A percentile compares a stretch with the other conserved stretches of the same genome.
These are phyloP conservation scores for Aspergillus calidoustus DNA, from an alignment of 2,329 filamentous ascomycete species.

Conservation along the genomic window DNA sequence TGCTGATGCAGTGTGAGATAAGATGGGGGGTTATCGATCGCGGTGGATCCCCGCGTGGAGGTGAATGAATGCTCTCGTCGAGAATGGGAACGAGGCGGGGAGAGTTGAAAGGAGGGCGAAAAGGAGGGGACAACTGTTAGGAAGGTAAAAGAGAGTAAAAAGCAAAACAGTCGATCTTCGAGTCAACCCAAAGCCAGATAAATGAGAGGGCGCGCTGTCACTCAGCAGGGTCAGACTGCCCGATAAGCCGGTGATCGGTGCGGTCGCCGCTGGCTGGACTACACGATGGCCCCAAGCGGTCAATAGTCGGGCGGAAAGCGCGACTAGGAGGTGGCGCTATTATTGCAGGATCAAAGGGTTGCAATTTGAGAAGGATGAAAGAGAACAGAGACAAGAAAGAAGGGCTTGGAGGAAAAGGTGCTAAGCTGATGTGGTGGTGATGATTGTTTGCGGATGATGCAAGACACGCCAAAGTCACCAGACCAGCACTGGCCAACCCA, in stretches of 20 bases:
- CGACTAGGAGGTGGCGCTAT: conserved; percentile 8
- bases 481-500: conserved; percentile 2
- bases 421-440: conserved; percentile 25
- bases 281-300: conserved; percentile 8
- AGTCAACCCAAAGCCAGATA: conserved; percentile 6
- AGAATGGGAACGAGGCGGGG: not conserved
- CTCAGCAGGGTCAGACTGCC: not conserved
- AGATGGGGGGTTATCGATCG: conserved; percentile 23
- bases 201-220: not conserved
- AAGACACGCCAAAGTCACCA: conserved; percentile 14
- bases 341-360: not conserved
- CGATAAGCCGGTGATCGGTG: conserved; percentile 8
- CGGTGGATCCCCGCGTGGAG: conserved; percentile 29
- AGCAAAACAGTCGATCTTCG: conserved; percentile 20
- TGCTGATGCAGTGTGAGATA: conserved; percentile 17
- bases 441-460: conserved; percentile 19
- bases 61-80: not conserved
- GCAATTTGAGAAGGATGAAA: conserved; percentile 5
- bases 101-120: not conserved
- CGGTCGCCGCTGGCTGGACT: not conserved
- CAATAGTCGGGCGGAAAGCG: conserved; percentile 4
- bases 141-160: conserved; percentile 3
- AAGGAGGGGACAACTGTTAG: not conserved
- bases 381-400: conserved; percentile 5
- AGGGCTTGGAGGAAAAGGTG: conserved; percentile 5